A percentile compares a stretch with the other conserved stretches of the same genome.
phyloP scores from a whole-genome alignment of 371 early-diverging fungal genomes.

The Nematocida homosporus region DNA sequence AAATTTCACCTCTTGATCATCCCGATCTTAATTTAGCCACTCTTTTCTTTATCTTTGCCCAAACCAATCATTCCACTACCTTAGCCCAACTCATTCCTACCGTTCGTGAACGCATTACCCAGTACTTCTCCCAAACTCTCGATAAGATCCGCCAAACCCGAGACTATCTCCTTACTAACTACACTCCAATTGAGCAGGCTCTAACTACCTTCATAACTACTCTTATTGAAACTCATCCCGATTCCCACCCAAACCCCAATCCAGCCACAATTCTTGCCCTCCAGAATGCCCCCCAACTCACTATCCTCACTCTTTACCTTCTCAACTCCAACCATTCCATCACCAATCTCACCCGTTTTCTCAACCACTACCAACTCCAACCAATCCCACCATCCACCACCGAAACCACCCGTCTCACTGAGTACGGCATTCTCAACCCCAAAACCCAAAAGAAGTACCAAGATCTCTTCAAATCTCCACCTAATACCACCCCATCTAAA shows the following conservation, averaged over 20 bases:
- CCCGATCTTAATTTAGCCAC: too few relatives aligned
- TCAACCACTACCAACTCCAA: neutral
- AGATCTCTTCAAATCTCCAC: too few relatives aligned
- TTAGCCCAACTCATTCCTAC: neutral
- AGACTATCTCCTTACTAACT: slow-evolving; percentile 26
- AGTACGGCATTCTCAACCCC: neutral
- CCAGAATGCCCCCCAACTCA: neutral
- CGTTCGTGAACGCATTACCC: neutral
- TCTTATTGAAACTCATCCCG: neutral
- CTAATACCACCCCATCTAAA: neutral
- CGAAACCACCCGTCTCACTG: neutral
- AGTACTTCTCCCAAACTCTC: slow-evolving; percentile 4
- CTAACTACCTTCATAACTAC: neutral
- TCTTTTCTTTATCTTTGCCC: slow-evolving; percentile 2
- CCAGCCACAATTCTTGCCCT: neutral
- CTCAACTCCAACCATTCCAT: neutral
- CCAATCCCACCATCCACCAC: neutral
- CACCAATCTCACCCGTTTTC: neutral
- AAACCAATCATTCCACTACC: neutral
- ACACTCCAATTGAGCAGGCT: slow-evolving; percentile 2
- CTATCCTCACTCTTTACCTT: slow-evolving; percentile 5
- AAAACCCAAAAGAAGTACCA: neutral
- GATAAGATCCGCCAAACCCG: slow-evolving; percentile 1
- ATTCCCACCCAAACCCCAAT: neutral
- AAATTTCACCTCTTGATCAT: too few relatives aligned